Base-by-base conservation (phyloP, 179 eudicot species). In the Silene coronaria region DNA sequence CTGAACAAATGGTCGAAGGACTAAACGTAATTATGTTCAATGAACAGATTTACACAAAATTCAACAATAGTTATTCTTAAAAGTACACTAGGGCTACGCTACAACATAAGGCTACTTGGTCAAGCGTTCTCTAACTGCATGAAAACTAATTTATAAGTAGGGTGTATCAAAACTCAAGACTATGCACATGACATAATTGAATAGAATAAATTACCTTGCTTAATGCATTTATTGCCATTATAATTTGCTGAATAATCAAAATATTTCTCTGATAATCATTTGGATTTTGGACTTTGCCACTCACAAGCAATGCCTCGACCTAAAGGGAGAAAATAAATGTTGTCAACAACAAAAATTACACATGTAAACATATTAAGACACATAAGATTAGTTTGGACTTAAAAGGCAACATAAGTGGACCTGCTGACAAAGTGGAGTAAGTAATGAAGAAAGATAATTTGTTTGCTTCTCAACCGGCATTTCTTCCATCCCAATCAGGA, bases 381-480 rank as follows among this genome's bases (percentile, higher is more conserved):
- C 32, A 28, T 8, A 34, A 74, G 17, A 2, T 21, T 27, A 32
- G 26, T 46, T 46, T 65, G 22, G 30, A 27, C 57, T 21, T 57
- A 23, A 30, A 66, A 60, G 64, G 71, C 38, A 26, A 63, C 19
- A 76, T 61, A 64, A 69, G 21, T 48, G 61, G 64, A 95, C 99
- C 99, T 91, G 97, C 84, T 90, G 96, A 75, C 96, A 89, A 75
- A 95, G 96, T 78, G 97, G 99, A 63, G 87, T 91, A 65, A 95
- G 97, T 81, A 95, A 82, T 34, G 97, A 84, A 10, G 97, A 85
- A 19, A 95, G 93, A 75, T 86, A 92, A 45, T 88, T 91, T 26
- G 90, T 81, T 83, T 95, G 99, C 84, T 90, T 95, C 79, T 87
- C 89, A 55, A 78, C 80, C 6, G 92, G 90, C 75, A 95, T 95